Percentiles rank a stretch among this genome's conserved stretches.
phyloP scores from a whole-genome alignment of 352 stramenopile genomes.

The Phytopythium ostracodes region DNA sequence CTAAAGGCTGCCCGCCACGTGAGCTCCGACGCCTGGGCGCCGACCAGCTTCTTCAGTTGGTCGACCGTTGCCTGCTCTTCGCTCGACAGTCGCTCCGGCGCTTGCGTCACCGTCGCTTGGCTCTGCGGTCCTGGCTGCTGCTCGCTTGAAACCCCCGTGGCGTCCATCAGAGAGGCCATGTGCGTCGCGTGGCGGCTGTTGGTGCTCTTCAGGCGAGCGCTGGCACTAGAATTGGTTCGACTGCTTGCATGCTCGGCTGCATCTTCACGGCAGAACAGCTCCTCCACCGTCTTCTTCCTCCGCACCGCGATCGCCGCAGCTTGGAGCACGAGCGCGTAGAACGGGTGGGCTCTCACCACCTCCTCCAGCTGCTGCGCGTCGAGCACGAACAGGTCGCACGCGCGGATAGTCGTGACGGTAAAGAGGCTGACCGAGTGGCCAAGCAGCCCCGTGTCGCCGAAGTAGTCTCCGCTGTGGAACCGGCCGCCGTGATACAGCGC shows the following conservation, averaged over 20 bases:
- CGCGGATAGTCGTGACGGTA: conserved; percentile 45
- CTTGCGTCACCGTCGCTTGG: neutral
- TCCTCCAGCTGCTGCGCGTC: conserved; percentile 44
- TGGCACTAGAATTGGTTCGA: neutral
- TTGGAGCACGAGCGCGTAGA: conserved; percentile 39
- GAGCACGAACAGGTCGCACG: conserved; percentile 59
- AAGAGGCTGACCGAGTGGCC: conserved; percentile 50
- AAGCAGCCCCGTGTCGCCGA: conserved; percentile 48
- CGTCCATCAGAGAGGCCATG: neutral
- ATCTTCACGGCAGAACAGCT: conserved; percentile 20
- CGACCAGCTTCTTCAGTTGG: neutral
- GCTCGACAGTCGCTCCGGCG: neutral
- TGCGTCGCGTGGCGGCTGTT: neutral
- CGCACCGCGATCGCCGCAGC: conserved; percentile 36
- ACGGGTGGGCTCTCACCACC: conserved; percentile 28
- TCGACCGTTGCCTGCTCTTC: neutral
- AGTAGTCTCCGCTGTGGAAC: conserved; percentile 51
- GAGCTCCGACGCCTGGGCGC: neutral
- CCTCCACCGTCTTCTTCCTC: conserved; percentile 23
- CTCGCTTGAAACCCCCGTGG: neutral
- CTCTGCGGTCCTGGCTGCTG: neutral
- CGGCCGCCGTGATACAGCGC: conserved; percentile 38
- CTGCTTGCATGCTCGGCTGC: neutral
- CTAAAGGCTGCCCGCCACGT: conserved; percentile 4
- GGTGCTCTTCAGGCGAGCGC: neutral